These are phyloP conservation scores for Panicum virgatum DNA, from an alignment of 202 grass and related monocot genomes.

Conservation along the genomic window DNA sequence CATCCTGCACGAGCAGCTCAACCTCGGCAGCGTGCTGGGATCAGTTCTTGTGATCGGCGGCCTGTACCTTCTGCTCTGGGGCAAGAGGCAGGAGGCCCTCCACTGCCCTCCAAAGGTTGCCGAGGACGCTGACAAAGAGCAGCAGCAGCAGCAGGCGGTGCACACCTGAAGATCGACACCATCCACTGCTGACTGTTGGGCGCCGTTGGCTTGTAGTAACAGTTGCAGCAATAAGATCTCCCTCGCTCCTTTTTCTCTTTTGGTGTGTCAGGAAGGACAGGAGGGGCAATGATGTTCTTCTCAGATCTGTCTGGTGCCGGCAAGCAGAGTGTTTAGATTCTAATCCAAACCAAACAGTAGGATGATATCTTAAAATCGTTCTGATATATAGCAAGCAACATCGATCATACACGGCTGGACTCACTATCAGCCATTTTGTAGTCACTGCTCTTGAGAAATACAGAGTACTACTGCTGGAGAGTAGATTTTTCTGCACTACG, in stretches of 20 bases:
- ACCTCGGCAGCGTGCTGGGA: constrained; percentile 77
- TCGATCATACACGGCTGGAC: neutral
- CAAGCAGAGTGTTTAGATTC: constrained; percentile 41
- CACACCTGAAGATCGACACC: constrained; percentile 56
- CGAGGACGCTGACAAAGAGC: constrained; percentile 36
- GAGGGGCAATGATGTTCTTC: neutral
- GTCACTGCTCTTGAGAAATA: neutral
- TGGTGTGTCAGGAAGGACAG: constrained; percentile 8
- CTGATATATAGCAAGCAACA: constrained; percentile 15
- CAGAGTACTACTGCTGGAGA: neutral
- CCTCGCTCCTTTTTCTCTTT: neutral
- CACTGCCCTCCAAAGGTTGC: constrained; percentile 42
- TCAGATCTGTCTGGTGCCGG: constrained; percentile 1
- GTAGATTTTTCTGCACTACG: neutral
- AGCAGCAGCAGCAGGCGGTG: constrained; percentile 40
- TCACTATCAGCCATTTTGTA: constrained; percentile 1
- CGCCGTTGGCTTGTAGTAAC: neutral
- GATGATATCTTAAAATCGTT: neutral
- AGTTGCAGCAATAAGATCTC: constrained; percentile 41
- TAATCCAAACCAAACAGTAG: constrained; percentile 48
- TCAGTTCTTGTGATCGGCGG: constrained; percentile 73
- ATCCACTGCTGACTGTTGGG: neutral
- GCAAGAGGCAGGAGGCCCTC: constrained; percentile 68
- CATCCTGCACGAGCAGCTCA: constrained; percentile 70
- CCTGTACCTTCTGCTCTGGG: constrained; percentile 89